These are phyloP conservation scores for Globisporangium carolinianum DNA, from an alignment of 352 stramenopile species.

Conservation along the genomic window DNA sequence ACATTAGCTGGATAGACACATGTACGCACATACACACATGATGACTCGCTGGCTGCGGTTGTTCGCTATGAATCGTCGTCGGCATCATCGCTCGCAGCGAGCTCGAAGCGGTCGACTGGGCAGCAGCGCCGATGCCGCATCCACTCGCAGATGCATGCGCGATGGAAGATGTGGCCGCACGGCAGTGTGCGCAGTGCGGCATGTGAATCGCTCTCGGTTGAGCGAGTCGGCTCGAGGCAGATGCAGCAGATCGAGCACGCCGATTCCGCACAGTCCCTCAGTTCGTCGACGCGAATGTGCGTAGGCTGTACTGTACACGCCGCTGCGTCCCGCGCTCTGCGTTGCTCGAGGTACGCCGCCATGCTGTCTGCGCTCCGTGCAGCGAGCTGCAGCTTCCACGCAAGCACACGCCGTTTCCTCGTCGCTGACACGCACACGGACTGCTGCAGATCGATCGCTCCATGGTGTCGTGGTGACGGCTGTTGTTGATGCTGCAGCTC, in stretches of 20 bases:
- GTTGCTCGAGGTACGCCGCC: constrained; percentile 9
- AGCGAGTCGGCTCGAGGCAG: constrained; percentile 18
- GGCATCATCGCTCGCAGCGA: not conserved
- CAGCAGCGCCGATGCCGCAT: constrained; percentile 19
- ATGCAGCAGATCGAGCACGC: constrained; percentile 17
- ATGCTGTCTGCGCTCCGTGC: constrained; percentile 10
- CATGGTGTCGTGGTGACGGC: not conserved
- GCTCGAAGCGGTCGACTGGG: constrained; percentile 20
- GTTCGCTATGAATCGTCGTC: not conserved
- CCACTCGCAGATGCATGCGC: constrained; percentile 22
- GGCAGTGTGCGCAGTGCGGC: constrained; percentile 10
- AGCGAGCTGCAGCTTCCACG: constrained; percentile 7
- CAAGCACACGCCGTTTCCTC: constrained; percentile 1
- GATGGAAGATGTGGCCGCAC: constrained; percentile 29
- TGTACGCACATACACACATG: too few species aligned
- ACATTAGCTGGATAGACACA: too few species aligned
- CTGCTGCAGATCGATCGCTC: not conserved
- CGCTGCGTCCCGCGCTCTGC: not conserved
- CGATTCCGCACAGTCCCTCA: not conserved
- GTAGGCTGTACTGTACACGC: too few species aligned
- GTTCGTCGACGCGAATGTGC: not conserved
- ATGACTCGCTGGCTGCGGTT: too few species aligned
- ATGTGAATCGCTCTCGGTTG: not conserved
- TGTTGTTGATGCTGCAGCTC: not conserved
- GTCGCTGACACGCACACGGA: not conserved